Conservation (phyloP, 208 protist genomes). For the Porcisia deanei region DNA sequence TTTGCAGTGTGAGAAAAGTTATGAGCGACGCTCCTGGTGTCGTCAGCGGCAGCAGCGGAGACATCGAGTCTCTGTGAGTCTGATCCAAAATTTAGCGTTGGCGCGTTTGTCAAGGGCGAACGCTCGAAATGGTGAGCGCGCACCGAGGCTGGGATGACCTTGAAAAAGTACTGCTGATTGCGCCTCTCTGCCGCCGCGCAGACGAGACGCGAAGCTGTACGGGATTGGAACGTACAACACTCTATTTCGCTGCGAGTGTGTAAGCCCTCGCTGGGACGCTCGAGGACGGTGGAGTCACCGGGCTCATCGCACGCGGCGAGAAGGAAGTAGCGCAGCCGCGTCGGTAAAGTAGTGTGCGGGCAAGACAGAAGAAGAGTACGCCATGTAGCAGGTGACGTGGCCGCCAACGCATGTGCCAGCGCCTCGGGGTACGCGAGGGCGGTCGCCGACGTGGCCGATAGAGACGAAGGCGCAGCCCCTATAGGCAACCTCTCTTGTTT, state of each 20-base stretch:
- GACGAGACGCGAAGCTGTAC: slow-evolving; percentile 40
- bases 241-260: slow-evolving; percentile 12
- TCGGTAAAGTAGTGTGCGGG: background rate
- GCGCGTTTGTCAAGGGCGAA: slow-evolving; percentile 5
- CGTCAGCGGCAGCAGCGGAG: background rate
- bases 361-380: slow-evolving; percentile 7
- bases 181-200: slow-evolving; percentile 37
- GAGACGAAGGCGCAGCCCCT: background rate
- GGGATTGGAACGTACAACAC: slow-evolving; percentile 61
- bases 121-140: slow-evolving; percentile 39
- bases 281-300: background rate
- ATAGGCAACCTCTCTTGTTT: background rate
- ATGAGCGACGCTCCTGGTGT: background rate
- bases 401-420: slow-evolving; percentile 8
- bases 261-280: background rate
- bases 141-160: slow-evolving; percentile 45
- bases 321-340: slow-evolving; percentile 11
- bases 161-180: slow-evolving; percentile 56
- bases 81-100: background rate
- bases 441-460: background rate
- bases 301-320: slow-evolving; percentile 4
- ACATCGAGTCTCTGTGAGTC: background rate
- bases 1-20: background rate
- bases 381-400: slow-evolving; percentile 10
- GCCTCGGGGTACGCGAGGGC: slow-evolving; percentile 7